Conservation (phyloP, 2,329 filamentous ascomycete species). For the Claviceps spartinae region DNA sequence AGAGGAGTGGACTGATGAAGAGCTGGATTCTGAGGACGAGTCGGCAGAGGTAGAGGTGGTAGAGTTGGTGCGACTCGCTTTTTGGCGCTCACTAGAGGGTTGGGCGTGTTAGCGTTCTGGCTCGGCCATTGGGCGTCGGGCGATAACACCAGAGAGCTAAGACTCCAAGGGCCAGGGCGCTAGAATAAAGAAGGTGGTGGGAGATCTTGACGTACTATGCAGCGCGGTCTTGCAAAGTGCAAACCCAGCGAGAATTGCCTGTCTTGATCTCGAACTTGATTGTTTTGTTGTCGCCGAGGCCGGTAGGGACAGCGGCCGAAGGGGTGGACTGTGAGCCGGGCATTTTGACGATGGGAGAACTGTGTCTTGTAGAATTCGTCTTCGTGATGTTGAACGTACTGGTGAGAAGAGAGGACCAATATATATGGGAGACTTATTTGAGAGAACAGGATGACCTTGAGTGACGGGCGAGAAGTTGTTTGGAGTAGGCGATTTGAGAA, state of each 20-base stretch:
- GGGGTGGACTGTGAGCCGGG: conserved; percentile 9
- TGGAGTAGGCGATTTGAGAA: neutral
- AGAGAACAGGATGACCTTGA: neutral
- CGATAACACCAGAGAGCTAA: neutral
- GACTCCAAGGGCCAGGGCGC: too few relatives aligned
- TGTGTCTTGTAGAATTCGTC: neutral
- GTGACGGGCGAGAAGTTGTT: neutral
- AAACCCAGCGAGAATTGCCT: conserved; percentile 24
- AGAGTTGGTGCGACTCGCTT: conserved; percentile 23
- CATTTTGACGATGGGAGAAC: conserved; percentile 3
- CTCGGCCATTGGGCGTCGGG: neutral
- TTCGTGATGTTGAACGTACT: neutral
- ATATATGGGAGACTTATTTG: neutral
- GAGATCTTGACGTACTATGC: conserved; percentile 24
- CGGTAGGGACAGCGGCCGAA: conserved; percentile 10
- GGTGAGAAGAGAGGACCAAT: too few relatives aligned
- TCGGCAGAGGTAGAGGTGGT: conserved; percentile 23
- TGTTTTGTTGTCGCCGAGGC: conserved; percentile 24
- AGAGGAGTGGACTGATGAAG: conserved; percentile 12
- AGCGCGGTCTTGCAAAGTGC: conserved; percentile 30
- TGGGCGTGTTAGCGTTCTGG: conserved; percentile 7
- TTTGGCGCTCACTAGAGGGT: conserved; percentile 24
- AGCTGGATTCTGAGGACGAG: conserved; percentile 17
- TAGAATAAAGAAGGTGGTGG: too few relatives aligned
- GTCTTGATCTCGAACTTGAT: conserved; percentile 35